Evolutionary conservation across 2,329 filamentous ascomycete genomes (phyloP), one percentile per base, ranked within the genome.

Genomic region (Stagonosporopsis chrysanthemi): DNA sequence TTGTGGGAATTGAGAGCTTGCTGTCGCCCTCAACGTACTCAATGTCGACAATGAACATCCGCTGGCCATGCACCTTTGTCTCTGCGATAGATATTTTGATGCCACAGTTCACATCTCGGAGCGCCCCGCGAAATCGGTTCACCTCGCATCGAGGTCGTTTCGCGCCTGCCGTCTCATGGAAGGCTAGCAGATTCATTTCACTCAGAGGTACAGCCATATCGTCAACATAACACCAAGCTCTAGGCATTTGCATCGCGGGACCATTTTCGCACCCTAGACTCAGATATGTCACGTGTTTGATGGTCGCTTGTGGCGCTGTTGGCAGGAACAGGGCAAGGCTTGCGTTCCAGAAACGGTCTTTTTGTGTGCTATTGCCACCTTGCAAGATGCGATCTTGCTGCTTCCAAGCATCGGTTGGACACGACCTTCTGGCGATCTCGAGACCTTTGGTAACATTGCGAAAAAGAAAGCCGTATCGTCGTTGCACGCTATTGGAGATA

Each of bases 31-130:
- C 28, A 5, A n/a, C 14, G 38, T 43, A 60, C 23, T 14, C 41
- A 15, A 65, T 35, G 42, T 65, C 61, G 1, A 65, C 52, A 35
- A 62, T 31, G 26, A 65, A 65, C 61, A 65, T 65, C 3, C 42
- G 29, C 33, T 65, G 63, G 1, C 52, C 55, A 9, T 57, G 49
- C 0, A 65, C 52, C 23, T 50, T 48, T n/a, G 17, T 28, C 1
- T 50, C 33, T 15, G 36, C 14, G 11, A 48, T 48, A 8, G 17
- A 19, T 6, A 54, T 36, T 28, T 52, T 31, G 26, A 45, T 17
- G n/a, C 26, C 19, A 9, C 17, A 29, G 9, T 46, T 35, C 6
- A 4, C 17, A 19, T 22, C 26, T 12, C n/a, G 24, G 3, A 31
- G 12, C 14, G 33, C 9, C 15, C 24, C 42, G 8, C 7, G 26